Evolutionary conservation across 495 filamentous ascomycete genomes (phyloP).

Genomic region (Penicillium diatomitis): DNA sequence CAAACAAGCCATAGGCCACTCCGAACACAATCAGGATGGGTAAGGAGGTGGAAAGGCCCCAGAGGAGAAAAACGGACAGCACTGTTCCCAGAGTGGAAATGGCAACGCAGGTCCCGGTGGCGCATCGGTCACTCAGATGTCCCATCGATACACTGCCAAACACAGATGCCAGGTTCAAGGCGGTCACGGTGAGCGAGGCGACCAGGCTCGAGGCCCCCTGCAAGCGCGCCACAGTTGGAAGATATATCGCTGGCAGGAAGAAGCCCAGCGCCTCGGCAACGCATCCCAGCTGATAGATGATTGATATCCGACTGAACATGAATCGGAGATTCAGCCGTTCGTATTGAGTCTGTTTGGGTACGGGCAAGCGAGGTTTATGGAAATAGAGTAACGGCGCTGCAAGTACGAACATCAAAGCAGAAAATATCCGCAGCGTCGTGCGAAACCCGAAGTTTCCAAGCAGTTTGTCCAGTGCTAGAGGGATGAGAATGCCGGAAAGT

Average conservation of each 20-base stretch:
- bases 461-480: slow-evolving; percentile 38
- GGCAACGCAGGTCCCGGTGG: slow-evolving; percentile 46
- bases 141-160: slow-evolving; percentile 52
- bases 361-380: slow-evolving; percentile 45
- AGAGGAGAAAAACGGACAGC: slow-evolving; percentile 49
- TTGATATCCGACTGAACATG: slow-evolving; percentile 35
- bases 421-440: slow-evolving; percentile 43
- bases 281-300: slow-evolving; percentile 43
- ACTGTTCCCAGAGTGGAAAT: slow-evolving; percentile 45
- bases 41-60: slow-evolving; percentile 49
- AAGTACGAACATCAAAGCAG: slow-evolving; percentile 33
- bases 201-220: slow-evolving; percentile 27
- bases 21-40: slow-evolving; percentile 48
- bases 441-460: slow-evolving; percentile 41
- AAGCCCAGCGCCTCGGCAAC: slow-evolving; percentile 48
- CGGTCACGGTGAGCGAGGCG: slow-evolving; percentile 34
- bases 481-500: slow-evolving; percentile 32
- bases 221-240: slow-evolving; percentile 46
- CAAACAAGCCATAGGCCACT: slow-evolving; percentile 55
- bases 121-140: slow-evolving; percentile 42
- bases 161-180: slow-evolving; percentile 45
- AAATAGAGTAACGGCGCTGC: slow-evolving; percentile 48
- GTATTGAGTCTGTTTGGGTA: slow-evolving; percentile 12
- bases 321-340: slow-evolving; percentile 31
- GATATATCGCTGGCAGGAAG: slow-evolving; percentile 52